Percentiles rank a stretch among this genome's conserved stretches.
Conservation (phyloP, 495 filamentous ascomycete species). For the Penicillium cinerascens region DNA sequence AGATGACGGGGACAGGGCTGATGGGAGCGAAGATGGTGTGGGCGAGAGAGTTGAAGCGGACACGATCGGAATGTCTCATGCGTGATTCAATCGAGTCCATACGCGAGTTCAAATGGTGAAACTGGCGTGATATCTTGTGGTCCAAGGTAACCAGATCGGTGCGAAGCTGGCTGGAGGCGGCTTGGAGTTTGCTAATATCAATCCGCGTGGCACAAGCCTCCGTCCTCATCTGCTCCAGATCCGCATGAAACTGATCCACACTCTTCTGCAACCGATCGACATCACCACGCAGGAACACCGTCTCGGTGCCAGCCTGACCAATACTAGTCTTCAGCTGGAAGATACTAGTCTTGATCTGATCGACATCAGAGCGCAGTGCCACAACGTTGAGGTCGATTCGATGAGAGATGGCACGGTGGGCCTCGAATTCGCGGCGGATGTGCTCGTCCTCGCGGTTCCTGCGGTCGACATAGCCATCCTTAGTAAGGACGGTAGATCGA, state of each 20-base stretch:
- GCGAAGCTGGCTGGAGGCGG: conserved; percentile 35
- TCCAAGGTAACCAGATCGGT: conserved; percentile 35
- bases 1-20: conserved; percentile 34
- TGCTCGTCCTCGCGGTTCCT: conserved; percentile 44
- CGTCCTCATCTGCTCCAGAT: conserved; percentile 31
- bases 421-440: conserved; percentile 41
- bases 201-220: conserved; percentile 35
- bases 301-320: conserved; percentile 36
- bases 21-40: conserved; percentile 38
- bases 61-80: conserved; percentile 30
- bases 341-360: conserved; percentile 36
- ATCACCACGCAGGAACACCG: conserved; percentile 36
- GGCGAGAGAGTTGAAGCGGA: conserved; percentile 42
- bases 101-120: conserved; percentile 14
- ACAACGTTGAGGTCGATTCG: conserved; percentile 42
- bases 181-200: conserved; percentile 39
- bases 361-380: conserved; percentile 35
- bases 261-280: conserved; percentile 40
- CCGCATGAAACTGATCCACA: conserved; percentile 36
- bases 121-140: conserved; percentile 32
- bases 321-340: conserved; percentile 34
- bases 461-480: conserved; percentile 39
- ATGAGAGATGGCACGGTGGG: conserved; percentile 32
- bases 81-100: conserved; percentile 16
- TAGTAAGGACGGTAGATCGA: conserved; percentile 35